Evolutionary conservation across 2,329 filamentous ascomycete species (phyloP).

Genomic region (Botrytis porri): DNA sequence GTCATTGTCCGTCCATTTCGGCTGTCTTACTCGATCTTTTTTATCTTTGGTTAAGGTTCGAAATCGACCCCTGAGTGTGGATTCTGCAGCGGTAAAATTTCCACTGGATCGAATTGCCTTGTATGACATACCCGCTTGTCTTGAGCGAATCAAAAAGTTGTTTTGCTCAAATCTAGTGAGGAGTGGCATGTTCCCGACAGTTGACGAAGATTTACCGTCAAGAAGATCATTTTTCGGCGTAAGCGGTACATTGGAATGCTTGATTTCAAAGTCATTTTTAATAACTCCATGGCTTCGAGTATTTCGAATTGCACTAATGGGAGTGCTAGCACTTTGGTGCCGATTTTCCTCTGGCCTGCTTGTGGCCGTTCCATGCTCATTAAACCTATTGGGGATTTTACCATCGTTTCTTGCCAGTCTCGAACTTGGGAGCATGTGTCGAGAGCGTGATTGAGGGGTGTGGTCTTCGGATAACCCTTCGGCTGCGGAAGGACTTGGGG

Average conservation of each 20-base stretch:
- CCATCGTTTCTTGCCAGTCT: slow-evolving; percentile 17
- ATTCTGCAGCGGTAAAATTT: slow-evolving; percentile 62
- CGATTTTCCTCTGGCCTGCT: slow-evolving; percentile 3
- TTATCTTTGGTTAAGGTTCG: slow-evolving; percentile 63
- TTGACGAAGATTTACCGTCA: background rate
- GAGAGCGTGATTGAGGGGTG: slow-evolving; percentile 14
- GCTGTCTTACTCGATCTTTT: slow-evolving; percentile 60
- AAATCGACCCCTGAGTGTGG: slow-evolving; percentile 67
- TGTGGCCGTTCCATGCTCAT: background rate
- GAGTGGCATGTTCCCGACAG: background rate
- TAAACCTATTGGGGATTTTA: background rate
- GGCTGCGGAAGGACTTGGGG: slow-evolving; percentile 16
- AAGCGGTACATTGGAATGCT: background rate
- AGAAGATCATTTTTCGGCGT: background rate
- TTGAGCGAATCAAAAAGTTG: slow-evolving; percentile 52
- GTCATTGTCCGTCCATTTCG: slow-evolving; percentile 60
- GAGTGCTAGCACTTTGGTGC: slow-evolving; percentile 15
- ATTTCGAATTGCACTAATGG: background rate
- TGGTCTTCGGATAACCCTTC: slow-evolving; percentile 21
- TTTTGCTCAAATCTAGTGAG: slow-evolving; percentile 40
- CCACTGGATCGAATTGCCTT: slow-evolving; percentile 57
- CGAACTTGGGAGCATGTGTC: slow-evolving; percentile 29
- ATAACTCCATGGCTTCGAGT: background rate
- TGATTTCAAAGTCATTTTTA: background rate
- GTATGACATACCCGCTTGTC: slow-evolving; percentile 59